Evolutionary conservation across 2,329 filamentous ascomycete genomes (phyloP).

Genomic region (Monosporascus sp.): DNA sequence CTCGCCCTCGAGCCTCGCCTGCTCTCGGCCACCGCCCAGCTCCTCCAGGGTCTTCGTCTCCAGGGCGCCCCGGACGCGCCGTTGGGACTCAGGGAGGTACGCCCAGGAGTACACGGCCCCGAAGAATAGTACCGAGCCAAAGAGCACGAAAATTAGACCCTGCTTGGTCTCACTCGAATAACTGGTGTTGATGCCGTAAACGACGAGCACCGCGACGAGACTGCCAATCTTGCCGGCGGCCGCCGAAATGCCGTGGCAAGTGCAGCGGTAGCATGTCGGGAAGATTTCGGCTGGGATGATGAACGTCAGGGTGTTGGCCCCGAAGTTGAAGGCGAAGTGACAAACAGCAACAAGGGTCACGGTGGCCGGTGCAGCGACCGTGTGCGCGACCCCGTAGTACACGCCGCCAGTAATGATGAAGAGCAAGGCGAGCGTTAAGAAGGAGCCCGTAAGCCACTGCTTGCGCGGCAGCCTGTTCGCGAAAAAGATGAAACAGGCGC

Average conservation of each 20-base stretch:
- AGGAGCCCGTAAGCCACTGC: constrained; percentile 45
- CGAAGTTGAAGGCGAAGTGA: constrained; percentile 52
- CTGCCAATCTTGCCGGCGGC: constrained; percentile 52
- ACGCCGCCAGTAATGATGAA: constrained; percentile 46
- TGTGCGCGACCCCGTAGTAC: constrained; percentile 42
- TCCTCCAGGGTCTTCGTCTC: constrained; percentile 46
- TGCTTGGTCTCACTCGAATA: constrained; percentile 37
- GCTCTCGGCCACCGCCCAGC: constrained; percentile 42
- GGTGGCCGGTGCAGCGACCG: constrained; percentile 25
- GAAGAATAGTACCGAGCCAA: constrained; percentile 43
- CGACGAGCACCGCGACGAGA: constrained; percentile 8
- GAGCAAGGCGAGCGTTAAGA: constrained; percentile 39
- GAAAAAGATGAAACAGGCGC: constrained; percentile 42
- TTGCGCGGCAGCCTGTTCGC: constrained; percentile 44
- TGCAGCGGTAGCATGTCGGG: constrained; percentile 57
- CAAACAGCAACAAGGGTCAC: constrained; percentile 47
- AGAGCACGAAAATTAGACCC: constrained; percentile 45
- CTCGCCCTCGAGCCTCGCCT: constrained; percentile 39
- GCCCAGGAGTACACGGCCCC: constrained; percentile 48
- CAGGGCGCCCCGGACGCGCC: constrained; percentile 31
- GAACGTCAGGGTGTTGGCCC: constrained; percentile 59
- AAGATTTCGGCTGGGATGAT: constrained; percentile 62
- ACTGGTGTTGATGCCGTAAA: constrained; percentile 42
- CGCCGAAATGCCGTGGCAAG: constrained; percentile 57
- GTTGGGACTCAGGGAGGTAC: constrained; percentile 44